Percentiles rank a stretch among this genome's conserved stretches.
Conservation (phyloP, 441 rosid genomes). For the Gossypium davidsonii region DNA sequence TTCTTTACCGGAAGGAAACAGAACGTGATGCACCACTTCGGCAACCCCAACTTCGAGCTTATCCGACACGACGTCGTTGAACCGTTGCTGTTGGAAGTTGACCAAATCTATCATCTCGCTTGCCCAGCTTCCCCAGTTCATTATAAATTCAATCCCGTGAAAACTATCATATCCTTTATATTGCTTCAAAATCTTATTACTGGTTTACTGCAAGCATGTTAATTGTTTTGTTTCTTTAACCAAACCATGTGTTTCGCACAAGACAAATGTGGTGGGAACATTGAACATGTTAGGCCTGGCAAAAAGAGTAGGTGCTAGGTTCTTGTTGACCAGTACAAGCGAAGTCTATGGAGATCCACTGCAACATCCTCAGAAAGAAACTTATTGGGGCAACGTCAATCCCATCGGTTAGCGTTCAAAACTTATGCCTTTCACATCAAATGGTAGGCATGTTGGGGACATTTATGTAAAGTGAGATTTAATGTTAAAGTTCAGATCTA, state of each 20-base stretch:
- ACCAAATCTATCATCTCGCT: constrained; percentile 93
- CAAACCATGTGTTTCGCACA: constrained; percentile 20
- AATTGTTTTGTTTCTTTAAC: constrained; percentile 20
- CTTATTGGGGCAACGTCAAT: constrained; percentile 97
- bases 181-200: background rate
- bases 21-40: constrained; percentile 89
- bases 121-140: constrained; percentile 96
- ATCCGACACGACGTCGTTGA: constrained; percentile 92
- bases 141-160: constrained; percentile 87
- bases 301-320: constrained; percentile 85
- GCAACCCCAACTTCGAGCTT: constrained; percentile 78
- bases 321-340: constrained; percentile 78
- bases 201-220: background rate
- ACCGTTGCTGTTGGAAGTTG: constrained; percentile 73
- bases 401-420: constrained; percentile 53
- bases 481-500: background rate
- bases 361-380: constrained; percentile 91
- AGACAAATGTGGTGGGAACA: constrained; percentile 89
- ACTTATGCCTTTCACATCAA: too few species aligned
- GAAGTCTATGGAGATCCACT: constrained; percentile 96
- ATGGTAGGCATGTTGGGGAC: too few species aligned
- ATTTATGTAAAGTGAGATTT: too few species aligned
- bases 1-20: constrained; percentile 89
- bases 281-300: constrained; percentile 87
- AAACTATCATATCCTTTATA: constrained; percentile 61